These are phyloP conservation scores for Maudiozyma saulgeensis DNA, from an alignment of 805 yeast species.

Conservation along the genomic window DNA sequence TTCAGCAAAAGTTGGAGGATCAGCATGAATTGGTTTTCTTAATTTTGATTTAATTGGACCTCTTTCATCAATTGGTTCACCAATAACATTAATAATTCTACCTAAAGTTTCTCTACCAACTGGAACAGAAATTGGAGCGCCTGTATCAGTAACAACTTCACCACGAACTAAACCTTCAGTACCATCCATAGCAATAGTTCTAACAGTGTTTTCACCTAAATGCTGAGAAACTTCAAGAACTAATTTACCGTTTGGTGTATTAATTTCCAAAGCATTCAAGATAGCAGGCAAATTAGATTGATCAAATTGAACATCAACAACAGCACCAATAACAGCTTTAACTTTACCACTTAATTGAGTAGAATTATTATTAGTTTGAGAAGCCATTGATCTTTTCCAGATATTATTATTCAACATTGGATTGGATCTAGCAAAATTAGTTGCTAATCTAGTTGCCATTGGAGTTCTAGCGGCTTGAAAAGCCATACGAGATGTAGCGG, in stretches of 20 bases:
- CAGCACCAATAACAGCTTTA: constrained; percentile 98
- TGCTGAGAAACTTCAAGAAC: constrained; percentile 99
- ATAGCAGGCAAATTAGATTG: constrained; percentile 96
- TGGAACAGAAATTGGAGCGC: constrained; percentile 97
- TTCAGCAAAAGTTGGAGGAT: constrained; percentile 91
- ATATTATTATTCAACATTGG: neutral
- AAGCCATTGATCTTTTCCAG: constrained; percentile 15
- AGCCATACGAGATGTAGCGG: constrained; percentile 72
- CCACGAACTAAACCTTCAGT: constrained; percentile 99
- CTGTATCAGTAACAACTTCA: constrained; percentile 82
- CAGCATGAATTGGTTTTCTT: constrained; percentile 98
- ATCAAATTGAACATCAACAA: constrained; percentile 97
- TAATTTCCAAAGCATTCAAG: constrained; percentile 89
- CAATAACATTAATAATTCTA: constrained; percentile 94
- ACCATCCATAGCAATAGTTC: constrained; percentile 99
- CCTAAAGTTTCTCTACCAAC: constrained; percentile 99
- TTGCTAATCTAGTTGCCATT: constrained; percentile 36
- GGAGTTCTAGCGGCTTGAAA: constrained; percentile 80
- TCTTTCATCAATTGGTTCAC: constrained; percentile 99
- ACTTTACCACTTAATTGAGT: constrained; percentile 61
- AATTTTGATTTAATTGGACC: constrained; percentile 92
- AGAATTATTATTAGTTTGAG: constrained; percentile 40
- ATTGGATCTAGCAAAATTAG: constrained; percentile 1
- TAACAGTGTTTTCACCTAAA: constrained; percentile 99
- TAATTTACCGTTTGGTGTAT: constrained; percentile 67